phyloP scores from a whole-genome alignment of 129 eudicot genomes.

The Chrysanthemum makinoi region DNA sequence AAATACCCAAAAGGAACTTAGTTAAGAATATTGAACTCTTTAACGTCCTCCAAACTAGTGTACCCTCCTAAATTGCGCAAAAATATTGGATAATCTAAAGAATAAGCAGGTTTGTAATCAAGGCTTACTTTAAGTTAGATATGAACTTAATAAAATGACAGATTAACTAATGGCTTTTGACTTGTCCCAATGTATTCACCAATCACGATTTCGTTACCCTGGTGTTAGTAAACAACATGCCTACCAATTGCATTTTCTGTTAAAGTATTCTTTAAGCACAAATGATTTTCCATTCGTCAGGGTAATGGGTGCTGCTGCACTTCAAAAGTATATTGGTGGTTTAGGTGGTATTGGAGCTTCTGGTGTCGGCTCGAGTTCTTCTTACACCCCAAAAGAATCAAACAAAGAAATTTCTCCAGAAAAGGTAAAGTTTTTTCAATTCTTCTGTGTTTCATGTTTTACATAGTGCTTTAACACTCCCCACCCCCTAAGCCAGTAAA shows the following conservation, averaged over 20 bases:
- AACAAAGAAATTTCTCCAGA: constrained; percentile 89
- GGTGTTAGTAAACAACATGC: constrained; percentile 6
- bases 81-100: too few relatives aligned
- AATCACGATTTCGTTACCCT: neutral
- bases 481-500: too few relatives aligned
- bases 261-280: neutral
- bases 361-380: constrained; percentile 92
- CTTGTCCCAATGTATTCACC: too few relatives aligned
- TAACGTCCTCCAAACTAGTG: too few relatives aligned
- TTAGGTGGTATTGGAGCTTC: constrained; percentile 87
- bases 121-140: too few relatives aligned
- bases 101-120: too few relatives aligned
- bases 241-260: neutral
- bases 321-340: constrained; percentile 84
- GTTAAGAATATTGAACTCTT: too few relatives aligned
- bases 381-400: constrained; percentile 84
- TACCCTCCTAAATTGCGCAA: too few relatives aligned
- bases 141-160: too few relatives aligned
- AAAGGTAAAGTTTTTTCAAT: constrained; percentile 46
- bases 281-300: constrained; percentile 31
- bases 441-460: neutral
- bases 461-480: too few relatives aligned
- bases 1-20: too few relatives aligned
- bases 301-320: constrained; percentile 88
- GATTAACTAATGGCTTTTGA: too few relatives aligned